Evolutionary conservation across 192 early-diverging fungal genomes (phyloP), one percentile per base, ranked within the genome.

Genomic region (Phycomyces nitens): DNA sequence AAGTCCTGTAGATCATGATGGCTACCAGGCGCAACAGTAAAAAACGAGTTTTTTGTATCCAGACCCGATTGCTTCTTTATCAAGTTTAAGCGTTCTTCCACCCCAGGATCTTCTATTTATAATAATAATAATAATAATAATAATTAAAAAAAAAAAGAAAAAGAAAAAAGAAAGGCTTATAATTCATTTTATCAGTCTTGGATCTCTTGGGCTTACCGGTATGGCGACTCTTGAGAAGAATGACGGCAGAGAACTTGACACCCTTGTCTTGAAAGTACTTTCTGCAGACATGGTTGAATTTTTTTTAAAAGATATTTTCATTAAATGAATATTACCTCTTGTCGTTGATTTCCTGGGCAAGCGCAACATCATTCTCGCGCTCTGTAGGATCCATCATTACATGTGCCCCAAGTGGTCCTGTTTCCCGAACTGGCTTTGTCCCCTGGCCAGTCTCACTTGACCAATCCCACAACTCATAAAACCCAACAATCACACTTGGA

Each of bases 181-280:
- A 10, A 55, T 10, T 9, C 5, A 7, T 21, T 21, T 12, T 55
- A 22, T 55, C 20, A 3, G 27, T 55, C 21, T 21, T 27, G 14
- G 5, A 15, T 22, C 6, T 40, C 2, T 47, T n/a, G 12, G 4
- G 2, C 12, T 63, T 74, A 90, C 89, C 88, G 43, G 70, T 65
- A 52, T 80, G 82, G 27, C 69, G 67, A 24, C 62, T 53, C 26
- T 86, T 80, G 12, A 92, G 58, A 8, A 93, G 71, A 12, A 92
- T 69, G 1, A 92, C 85, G 16, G 84, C 82, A 0, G 84, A 84
- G 73, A 90, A 92, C 73, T 89, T 91, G 62, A 89, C 76, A 10
- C 82, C 81, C 56, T 84, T 65, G 24, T 92, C 90, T 52, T 75
- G 76, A 18, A 81, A 73, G 41, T 74, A 78, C 65, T 86, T 84